phyloP scores from a whole-genome alignment of 2,329 filamentous ascomycete genomes.

The Neonectria sp. region DNA sequence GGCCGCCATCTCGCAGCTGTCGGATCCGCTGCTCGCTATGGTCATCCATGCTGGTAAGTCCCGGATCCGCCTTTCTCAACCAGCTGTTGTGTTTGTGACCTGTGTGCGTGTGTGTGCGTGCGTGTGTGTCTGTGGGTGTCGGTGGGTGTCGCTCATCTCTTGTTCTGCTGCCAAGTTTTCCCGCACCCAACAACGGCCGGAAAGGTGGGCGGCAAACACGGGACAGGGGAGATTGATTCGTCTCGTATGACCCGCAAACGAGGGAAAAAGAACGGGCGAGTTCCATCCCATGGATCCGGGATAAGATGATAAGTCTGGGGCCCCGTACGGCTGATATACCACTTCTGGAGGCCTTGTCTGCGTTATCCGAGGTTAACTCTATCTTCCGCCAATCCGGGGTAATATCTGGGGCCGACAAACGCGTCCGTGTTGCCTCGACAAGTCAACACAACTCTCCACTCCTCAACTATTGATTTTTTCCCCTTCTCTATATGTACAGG shows the following conservation, averaged over 20 bases:
- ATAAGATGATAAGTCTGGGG: slow-evolving; percentile 30
- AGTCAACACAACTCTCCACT: background rate
- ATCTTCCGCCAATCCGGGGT: slow-evolving; percentile 37
- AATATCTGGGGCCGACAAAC: slow-evolving; percentile 21
- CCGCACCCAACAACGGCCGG: background rate
- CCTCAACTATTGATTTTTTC: background rate
- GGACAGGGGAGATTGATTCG: slow-evolving; percentile 8
- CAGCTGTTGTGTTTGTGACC: background rate
- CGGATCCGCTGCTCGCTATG: background rate
- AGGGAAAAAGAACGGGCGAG: slow-evolving; percentile 2
- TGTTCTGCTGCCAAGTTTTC: background rate
- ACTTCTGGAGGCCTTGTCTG: slow-evolving; percentile 21
- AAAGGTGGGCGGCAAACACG: slow-evolving; percentile 18
- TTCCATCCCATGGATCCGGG: slow-evolving; percentile 14
- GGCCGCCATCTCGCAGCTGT: background rate
- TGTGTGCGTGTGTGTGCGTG: too few relatives aligned
- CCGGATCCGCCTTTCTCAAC: slow-evolving; percentile 8
- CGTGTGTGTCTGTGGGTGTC: background rate
- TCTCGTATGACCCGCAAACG: slow-evolving; percentile 31
- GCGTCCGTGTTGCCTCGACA: background rate
- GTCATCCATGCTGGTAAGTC: background rate
- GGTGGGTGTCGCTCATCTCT: too few relatives aligned
- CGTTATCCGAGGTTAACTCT: slow-evolving; percentile 32
- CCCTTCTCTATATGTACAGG: background rate
- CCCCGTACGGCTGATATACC: slow-evolving; percentile 34